Percentiles rank a stretch among this genome's conserved stretches.
These are phyloP conservation scores for Apophysomyces ossiformis DNA, from an alignment of 371 early-diverging fungal species.

Conservation along the genomic window DNA sequence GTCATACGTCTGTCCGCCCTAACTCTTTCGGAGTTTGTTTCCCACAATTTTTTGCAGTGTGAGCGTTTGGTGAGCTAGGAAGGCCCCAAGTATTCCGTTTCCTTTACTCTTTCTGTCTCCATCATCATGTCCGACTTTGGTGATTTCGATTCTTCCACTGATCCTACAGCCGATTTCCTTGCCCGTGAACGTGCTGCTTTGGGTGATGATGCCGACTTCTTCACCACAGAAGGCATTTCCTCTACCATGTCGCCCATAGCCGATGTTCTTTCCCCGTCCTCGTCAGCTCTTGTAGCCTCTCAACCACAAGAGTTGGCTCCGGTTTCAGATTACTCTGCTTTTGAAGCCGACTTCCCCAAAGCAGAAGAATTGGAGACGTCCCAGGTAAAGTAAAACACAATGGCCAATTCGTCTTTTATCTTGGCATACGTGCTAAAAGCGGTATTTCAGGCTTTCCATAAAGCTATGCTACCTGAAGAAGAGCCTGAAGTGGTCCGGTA, in stretches of 20 bases:
- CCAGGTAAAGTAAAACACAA: constrained; percentile 31
- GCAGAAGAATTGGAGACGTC: constrained; percentile 57
- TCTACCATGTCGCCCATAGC: constrained; percentile 16
- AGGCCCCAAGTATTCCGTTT: no score
- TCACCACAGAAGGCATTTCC: constrained; percentile 30
- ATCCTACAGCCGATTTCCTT: constrained; percentile 90
- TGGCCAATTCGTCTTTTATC: neutral
- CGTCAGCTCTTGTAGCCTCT: constrained; percentile 11
- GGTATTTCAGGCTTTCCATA: constrained; percentile 46
- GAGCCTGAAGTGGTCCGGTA: constrained; percentile 68
- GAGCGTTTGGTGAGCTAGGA: no score
- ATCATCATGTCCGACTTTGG: constrained; percentile 61
- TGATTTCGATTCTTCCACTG: constrained; percentile 61
- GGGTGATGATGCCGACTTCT: constrained; percentile 78
- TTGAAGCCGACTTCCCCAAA: constrained; percentile 48
- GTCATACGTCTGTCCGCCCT: no score
- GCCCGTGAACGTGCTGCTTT: constrained; percentile 90
- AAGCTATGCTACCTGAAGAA: constrained; percentile 53
- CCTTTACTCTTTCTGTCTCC: neutral
- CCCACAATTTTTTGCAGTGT: no score
- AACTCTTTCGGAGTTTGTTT: no score
- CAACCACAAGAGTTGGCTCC: constrained; percentile 14
- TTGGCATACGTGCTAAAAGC: neutral
- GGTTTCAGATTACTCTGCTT: constrained; percentile 34
- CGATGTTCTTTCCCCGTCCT: constrained; percentile 7